Evolutionary conservation across 1,284 basidiomycete species (phyloP), one percentile per base, ranked within the genome.

Genomic region (Cryptococcus amylolentus): DNA sequence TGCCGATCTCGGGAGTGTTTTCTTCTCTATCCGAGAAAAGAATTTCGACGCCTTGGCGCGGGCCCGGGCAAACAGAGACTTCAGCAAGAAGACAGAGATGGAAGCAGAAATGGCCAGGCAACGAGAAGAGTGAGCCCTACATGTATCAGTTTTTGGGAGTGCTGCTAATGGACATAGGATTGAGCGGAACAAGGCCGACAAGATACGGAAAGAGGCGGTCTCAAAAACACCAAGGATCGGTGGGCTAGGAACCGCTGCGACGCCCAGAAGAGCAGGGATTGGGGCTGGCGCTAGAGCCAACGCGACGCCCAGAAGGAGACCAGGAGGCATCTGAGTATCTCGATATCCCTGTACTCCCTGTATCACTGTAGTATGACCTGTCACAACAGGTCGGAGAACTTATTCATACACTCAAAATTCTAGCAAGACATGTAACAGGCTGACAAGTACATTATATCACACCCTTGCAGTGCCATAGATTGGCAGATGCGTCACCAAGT

Each of bases 11-110:
- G 91, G 92, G 58, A 89, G 91, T 50, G 90, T 95, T 16, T 96
- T 95, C 81, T 97, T 90, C 80, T 92, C 90, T 31, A 91, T 94
- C 55, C 87, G 91, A 70, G 91, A 96, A 79, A 91, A 94, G 81
- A 91, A 91, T 79, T 95, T 96, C 71, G 91, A 92, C 71, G 88
- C 91, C 61, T 55, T 79, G 49, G 72, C 77, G 39, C 80, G 87
- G 37, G 85, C 88, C 7, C 83, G 84, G 64, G 85, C 88, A 16
- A 89, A 92, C 70, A 83, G 87, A 43, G 91, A 97, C 72, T 93
- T 97, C 76, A 91, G 87, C 39, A 89, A 86, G 77, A 84, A 84
- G 68, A 89, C 91, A 0, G 91, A 96, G 75, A 78, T 96, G 20
- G 92, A 98, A 55, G 69, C 73, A 23, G 87, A 92, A 77, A 93